phyloP scores from a whole-genome alignment of 2,329 filamentous ascomycete genomes.

The Leptographium flavum region DNA sequence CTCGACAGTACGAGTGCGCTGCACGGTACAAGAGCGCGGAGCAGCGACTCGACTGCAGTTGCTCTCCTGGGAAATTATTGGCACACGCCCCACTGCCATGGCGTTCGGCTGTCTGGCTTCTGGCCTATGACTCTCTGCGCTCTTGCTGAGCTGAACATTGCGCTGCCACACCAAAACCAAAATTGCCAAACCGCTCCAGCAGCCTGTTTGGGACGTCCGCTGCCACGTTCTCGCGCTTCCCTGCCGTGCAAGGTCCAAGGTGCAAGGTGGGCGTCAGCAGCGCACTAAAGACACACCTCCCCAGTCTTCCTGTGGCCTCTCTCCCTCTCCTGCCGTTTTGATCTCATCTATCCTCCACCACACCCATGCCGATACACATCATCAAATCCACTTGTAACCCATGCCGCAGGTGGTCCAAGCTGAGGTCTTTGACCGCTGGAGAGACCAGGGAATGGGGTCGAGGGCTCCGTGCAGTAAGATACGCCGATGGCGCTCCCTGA shows the following conservation, averaged over 20 bases:
- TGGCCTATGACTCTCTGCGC: no score
- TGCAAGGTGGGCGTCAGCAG: no score
- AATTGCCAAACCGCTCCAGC: neutral
- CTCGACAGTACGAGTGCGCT: no score
- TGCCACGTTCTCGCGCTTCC: neutral
- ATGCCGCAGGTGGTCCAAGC: slow-evolving; percentile 8
- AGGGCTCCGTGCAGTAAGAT: no score
- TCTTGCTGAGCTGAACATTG: neutral
- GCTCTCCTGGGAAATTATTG: neutral
- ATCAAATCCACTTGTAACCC: slow-evolving; percentile 1
- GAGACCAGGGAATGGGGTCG: no score
- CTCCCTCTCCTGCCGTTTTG: neutral
- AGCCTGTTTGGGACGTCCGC: neutral
- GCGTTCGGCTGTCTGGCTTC: no score
- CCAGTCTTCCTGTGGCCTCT: no score
- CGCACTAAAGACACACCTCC: neutral
- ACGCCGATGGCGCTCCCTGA: no score
- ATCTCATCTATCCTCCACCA: slow-evolving; percentile 2
- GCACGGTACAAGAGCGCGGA: no score
- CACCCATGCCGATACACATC: neutral
- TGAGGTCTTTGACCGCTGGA: neutral
- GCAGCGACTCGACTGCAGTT: neutral
- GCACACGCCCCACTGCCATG: neutral
- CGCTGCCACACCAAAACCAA: neutral
- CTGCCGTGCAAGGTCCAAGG: neutral